Percentiles rank a stretch among this genome's conserved stretches.
These are phyloP conservation scores for Serendipita indica DNA, from an alignment of 768 basidiomycete species.

Conservation along the genomic window DNA sequence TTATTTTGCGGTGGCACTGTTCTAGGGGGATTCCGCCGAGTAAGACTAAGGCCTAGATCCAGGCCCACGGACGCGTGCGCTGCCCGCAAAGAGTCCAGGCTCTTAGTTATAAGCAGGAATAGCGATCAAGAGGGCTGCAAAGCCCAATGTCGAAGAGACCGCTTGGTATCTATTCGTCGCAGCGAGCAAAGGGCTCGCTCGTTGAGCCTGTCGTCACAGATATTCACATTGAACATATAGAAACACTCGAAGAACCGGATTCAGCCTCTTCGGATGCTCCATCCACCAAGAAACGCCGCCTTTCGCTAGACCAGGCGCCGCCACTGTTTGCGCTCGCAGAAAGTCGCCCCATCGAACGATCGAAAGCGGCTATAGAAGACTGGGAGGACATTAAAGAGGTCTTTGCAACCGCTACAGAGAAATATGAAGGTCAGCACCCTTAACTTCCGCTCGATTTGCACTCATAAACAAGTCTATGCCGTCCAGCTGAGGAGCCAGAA, in stretches of 20 bases:
- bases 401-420: conserved; percentile 39
- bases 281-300: background rate
- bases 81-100: background rate
- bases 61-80: no score
- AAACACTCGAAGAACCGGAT: background rate
- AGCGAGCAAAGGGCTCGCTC: background rate
- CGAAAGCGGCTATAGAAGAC: conserved; percentile 27
- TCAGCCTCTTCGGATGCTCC: background rate
- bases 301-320: background rate
- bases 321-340: background rate
- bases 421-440: conserved; percentile 38
- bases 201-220: background rate
- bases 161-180: conserved; percentile 1
- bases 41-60: no score
- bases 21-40: no score
- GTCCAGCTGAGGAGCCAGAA: conserved; percentile 30
- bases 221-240: conserved; percentile 4
- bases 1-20: no score
- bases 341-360: background rate
- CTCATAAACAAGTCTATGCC: background rate
- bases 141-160: background rate
- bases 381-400: conserved; percentile 57
- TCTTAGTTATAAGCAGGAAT: background rate
- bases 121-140: background rate
- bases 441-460: background rate